Conservation (phyloP, 352 stramenopile genomes). For the Thalassiosira sp. region DNA sequence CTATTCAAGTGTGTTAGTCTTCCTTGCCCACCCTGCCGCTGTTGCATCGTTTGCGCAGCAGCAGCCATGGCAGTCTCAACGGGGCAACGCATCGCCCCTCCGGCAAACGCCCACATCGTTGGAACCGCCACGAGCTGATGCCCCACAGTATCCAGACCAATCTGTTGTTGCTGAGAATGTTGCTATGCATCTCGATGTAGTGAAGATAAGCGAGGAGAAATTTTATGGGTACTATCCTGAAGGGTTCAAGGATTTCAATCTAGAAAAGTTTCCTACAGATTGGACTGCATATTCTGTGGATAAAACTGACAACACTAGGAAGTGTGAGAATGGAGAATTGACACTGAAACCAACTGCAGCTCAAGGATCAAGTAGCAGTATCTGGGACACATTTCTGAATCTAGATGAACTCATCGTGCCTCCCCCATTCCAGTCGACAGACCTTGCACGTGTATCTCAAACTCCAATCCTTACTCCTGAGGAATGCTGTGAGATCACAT, state of each 20-base stretch:
- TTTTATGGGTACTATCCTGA: constrained; percentile 53
- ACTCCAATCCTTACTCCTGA: constrained; percentile 28
- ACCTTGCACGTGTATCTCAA: constrained; percentile 32
- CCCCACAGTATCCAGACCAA: no score
- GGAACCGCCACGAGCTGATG: no score
- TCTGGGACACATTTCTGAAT: constrained; percentile 32
- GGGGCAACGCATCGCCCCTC: no score
- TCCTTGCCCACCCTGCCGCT: no score
- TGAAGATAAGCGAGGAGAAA: constrained; percentile 24
- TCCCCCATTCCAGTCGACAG: constrained; percentile 32
- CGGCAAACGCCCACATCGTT: no score
- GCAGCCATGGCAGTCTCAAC: no score
- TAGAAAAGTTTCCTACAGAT: constrained; percentile 14
- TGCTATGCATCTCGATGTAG: constrained; percentile 16
- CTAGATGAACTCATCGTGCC: constrained; percentile 33
- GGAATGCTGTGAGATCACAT: constrained; percentile 39
- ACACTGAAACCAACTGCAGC: neutral
- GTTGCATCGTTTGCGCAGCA: no score
- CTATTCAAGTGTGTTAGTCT: no score
- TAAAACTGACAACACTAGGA: neutral
- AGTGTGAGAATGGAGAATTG: constrained; percentile 2
- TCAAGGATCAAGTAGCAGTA: neutral
- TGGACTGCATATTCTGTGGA: constrained; percentile 30
- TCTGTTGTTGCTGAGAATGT: constrained; percentile 20
- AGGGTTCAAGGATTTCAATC: constrained; percentile 31